These are phyloP conservation scores for Dentipellis fragilis DNA, from an alignment of 768 basidiomycete genomes.

Conservation along the genomic window DNA sequence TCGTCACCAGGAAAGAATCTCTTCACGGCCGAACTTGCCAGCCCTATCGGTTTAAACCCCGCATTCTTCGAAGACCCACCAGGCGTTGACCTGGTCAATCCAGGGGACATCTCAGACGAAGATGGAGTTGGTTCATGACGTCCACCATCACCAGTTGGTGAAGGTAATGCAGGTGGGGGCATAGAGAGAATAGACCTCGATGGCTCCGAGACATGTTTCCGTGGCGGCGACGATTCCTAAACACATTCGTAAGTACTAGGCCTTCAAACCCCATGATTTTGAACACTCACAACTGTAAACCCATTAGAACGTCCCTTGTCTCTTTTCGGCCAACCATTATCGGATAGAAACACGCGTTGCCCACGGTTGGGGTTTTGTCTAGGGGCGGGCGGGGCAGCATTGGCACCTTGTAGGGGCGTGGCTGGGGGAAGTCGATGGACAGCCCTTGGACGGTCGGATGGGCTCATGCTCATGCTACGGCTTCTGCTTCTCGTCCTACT, in stretches of 20 bases:
- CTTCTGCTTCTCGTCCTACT: constrained; percentile 35
- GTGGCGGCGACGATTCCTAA: not conserved
- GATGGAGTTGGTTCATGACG: constrained; percentile 1
- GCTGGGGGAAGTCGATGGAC: constrained; percentile 55
- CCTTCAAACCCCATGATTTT: too few species aligned
- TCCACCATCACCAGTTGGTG: not conserved
- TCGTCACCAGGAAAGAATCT: constrained; percentile 81
- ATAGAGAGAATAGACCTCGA: not conserved
- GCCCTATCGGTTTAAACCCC: constrained; percentile 62
- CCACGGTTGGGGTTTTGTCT: constrained; percentile 5
- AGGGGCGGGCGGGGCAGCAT: constrained; percentile 9
- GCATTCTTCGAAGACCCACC: constrained; percentile 25
- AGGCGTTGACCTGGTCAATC: not conserved
- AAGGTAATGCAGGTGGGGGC: constrained; percentile 12
- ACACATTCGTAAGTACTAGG: not conserved
- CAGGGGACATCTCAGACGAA: constrained; percentile 2
- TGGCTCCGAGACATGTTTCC: not conserved
- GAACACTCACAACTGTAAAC: not conserved
- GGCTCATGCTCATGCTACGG: constrained; percentile 31
- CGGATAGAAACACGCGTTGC: constrained; percentile 9
- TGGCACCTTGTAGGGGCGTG: constrained; percentile 25
- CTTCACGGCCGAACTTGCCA: constrained; percentile 47
- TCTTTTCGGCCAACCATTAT: constrained; percentile 16
- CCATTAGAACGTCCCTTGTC: constrained; percentile 11
- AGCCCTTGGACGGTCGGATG: constrained; percentile 37